These are phyloP conservation scores for Trichomonas vaginalis DNA, from an alignment of 208 protist genomes.

Conservation along the genomic window DNA sequence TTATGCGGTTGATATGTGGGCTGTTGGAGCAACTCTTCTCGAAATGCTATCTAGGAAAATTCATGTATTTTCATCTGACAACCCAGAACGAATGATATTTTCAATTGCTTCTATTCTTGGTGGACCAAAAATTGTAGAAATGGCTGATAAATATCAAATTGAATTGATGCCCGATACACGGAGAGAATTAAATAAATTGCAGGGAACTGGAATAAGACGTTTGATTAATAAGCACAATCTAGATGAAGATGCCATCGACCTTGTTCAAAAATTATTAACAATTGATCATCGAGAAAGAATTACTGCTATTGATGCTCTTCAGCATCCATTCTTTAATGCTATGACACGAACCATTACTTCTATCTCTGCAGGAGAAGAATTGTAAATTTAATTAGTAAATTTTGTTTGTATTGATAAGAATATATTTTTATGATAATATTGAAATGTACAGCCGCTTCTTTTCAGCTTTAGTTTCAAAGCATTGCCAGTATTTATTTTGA, in stretches of 20 bases:
- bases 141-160: neutral
- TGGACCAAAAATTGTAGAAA: neutral
- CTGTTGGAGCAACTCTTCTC: neutral
- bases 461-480: no score
- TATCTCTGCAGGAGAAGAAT: no score
- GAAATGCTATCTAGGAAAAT: neutral
- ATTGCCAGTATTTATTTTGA: no score
- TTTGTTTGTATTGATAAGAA: no score
- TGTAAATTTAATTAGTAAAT: no score
- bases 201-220: neutral
- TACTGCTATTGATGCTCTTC: neutral
- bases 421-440: no score
- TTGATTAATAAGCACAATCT: neutral
- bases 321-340: neutral
- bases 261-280: neutral
- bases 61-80: neutral
- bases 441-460: no score
- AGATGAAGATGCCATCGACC: neutral
- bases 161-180: neutral
- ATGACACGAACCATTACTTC: neutral
- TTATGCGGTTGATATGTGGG: slow-evolving; percentile 3
- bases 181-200: neutral
- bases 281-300: neutral
- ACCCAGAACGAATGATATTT: neutral
- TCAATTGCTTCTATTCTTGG: neutral